Base-by-base conservation (phyloP, 208 protist species). In the Acanthamoeba culbertsoni region DNA sequence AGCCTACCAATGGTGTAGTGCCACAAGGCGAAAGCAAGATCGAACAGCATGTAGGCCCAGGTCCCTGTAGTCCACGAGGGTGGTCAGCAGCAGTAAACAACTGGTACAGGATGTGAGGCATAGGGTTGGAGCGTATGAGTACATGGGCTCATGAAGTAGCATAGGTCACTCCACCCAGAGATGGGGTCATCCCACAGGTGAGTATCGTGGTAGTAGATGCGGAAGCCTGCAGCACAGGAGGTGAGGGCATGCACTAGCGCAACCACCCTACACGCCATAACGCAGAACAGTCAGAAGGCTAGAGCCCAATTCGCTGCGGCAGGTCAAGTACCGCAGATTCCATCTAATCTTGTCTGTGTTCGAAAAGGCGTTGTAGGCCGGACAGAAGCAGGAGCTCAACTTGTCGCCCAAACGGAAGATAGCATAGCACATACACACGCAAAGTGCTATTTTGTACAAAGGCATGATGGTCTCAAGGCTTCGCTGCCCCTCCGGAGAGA, bases 21-120 rank as follows among this genome's bases (percentile, higher is more conserved):
- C 18, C 75, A 37, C 5, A 28, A 4, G 28, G 28, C 28, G 4
- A 86, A 35, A 3, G 57, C 45, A 5, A 86, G n/a, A 28, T 86
- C 75, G n/a, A 86, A 86, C 20, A 86, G 40, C 75, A 86, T 86
- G 75, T 86, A 86, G 75, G 42, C 45, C 75, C 65, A 75, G 6
- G 65, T 75, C 65, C 8, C 65, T 75, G 37, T 26, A 4, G 48
- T 55, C 18, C 18, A 55, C 12, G 48, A 18, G 48, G 8, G 48
- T 23, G 12, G 48, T 55, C 23, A 68, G 8, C 59, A 28, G 28
- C 7, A 10, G 31, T 33, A 68, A 35, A 42, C 18, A 4, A 75
- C 4, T 43, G 37, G 4, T 7, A 59, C 51, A 59, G 14, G 14
- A 14, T 59, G 14, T 59, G 51, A 23, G 14, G 23, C 16, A 14